Percentiles rank a stretch among this genome's conserved stretches.
phyloP scores from a whole-genome alignment of 352 stramenopile genomes.

The Globisporangium cylindrosporum region DNA sequence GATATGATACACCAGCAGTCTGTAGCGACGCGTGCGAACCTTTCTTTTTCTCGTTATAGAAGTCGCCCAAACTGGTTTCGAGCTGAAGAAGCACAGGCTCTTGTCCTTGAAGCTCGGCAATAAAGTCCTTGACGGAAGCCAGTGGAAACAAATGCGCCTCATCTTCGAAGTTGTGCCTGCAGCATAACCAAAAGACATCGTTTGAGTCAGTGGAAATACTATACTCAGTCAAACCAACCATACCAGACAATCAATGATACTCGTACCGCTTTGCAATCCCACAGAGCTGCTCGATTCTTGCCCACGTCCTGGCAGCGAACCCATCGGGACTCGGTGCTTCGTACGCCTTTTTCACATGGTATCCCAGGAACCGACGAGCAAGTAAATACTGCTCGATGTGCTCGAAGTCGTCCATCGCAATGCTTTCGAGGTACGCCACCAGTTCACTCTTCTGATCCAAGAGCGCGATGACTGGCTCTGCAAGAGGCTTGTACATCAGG shows the following conservation, averaged over 20 bases:
- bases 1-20: background rate
- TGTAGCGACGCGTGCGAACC: background rate
- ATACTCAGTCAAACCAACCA: background rate
- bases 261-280: slow-evolving; percentile 42
- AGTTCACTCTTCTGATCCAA: slow-evolving; percentile 11
- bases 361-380: slow-evolving; percentile 46
- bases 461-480: slow-evolving; percentile 25
- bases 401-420: slow-evolving; percentile 38
- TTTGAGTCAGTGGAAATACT: background rate
- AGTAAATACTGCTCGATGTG: slow-evolving; percentile 58
- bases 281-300: slow-evolving; percentile 42
- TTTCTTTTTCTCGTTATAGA: slow-evolving; percentile 10
- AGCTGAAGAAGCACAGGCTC: slow-evolving; percentile 33
- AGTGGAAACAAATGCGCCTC: slow-evolving; percentile 68
- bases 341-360: slow-evolving; percentile 37
- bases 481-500: slow-evolving; percentile 37
- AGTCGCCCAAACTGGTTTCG: slow-evolving; percentile 20
- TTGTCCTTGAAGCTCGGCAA: slow-evolving; percentile 26
- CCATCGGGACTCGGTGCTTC: slow-evolving; percentile 19
- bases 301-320: slow-evolving; percentile 25
- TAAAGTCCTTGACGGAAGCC: slow-evolving; percentile 35
- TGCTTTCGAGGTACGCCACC: slow-evolving; percentile 14
- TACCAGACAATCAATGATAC: background rate
- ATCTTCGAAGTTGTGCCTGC: slow-evolving; percentile 57
- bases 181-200: background rate